Conservation (phyloP, 2,329 filamentous ascomycete species). For the Pseudohalonectria lignicola region DNA sequence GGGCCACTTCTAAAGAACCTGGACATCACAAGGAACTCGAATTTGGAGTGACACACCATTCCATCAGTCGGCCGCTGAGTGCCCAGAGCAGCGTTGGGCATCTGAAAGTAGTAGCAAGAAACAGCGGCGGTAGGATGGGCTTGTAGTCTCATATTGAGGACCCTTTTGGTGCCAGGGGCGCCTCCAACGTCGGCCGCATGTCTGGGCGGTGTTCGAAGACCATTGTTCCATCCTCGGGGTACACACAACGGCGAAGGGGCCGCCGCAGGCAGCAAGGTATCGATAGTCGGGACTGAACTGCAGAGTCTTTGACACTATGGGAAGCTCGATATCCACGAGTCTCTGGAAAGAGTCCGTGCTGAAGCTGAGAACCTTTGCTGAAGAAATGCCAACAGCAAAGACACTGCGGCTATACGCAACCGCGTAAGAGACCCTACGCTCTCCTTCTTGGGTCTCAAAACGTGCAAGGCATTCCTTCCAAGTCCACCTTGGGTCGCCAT, state of each 20-base stretch:
- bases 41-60: no score
- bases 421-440: slow-evolving; percentile 10
- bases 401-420: slow-evolving; percentile 13
- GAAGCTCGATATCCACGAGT: slow-evolving; percentile 11
- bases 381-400: slow-evolving; percentile 18
- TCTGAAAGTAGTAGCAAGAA: background rate
- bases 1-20: no score
- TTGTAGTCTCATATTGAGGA: background rate
- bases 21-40: no score
- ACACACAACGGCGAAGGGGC: background rate
- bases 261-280: slow-evolving; percentile 11
- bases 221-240: background rate
- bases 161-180: no score
- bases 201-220: background rate
- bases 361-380: slow-evolving; percentile 18
- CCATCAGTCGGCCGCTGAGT: no score
- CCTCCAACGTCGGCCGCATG: no score
- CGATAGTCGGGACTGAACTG: slow-evolving; percentile 13
- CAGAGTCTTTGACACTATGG: slow-evolving; percentile 13
- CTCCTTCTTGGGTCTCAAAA: slow-evolving; percentile 14
- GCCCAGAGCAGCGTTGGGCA: no score
- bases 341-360: slow-evolving; percentile 12
- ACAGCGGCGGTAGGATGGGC: background rate
- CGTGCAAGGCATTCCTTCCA: slow-evolving; percentile 22
- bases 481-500: slow-evolving; percentile 7